Percentiles rank a stretch among this genome's conserved stretches.
Conservation (phyloP, 2,329 filamentous ascomycete species). For the Penicillium sp. region DNA sequence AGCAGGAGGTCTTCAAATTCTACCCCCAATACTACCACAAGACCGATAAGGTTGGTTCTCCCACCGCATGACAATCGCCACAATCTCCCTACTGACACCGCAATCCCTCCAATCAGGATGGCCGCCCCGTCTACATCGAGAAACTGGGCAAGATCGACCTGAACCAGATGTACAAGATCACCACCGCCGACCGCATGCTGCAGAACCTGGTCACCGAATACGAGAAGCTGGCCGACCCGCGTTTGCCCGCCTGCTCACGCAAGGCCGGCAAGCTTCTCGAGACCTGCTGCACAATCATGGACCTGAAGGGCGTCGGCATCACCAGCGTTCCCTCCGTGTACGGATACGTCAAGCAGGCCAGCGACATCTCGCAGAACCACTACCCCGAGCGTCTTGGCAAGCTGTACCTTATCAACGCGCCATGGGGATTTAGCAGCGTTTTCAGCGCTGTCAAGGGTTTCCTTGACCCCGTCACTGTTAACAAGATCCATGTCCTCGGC, state of each 20-base stretch:
- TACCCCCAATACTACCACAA: conserved; percentile 99
- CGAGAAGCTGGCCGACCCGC: conserved; percentile 89
- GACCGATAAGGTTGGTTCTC: conserved; percentile 48
- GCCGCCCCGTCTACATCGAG: conserved; percentile 95
- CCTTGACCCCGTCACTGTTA: conserved; percentile 92
- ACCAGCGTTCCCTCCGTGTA: conserved; percentile 79
- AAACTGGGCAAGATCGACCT: conserved; percentile 92
- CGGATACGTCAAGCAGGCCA: conserved; percentile 79
- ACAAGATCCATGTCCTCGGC: conserved; percentile 92
- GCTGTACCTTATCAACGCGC: conserved; percentile 96
- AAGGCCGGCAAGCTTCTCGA: conserved; percentile 86
- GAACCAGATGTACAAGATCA: conserved; percentile 86
- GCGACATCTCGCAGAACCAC: conserved; percentile 94
- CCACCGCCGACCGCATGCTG: conserved; percentile 86
- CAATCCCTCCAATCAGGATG: conserved; percentile 60
- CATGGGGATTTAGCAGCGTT: conserved; percentile 86
- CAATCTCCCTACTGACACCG: neutral
- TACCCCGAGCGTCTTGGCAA: conserved; percentile 96
- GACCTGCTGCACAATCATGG: conserved; percentile 98
- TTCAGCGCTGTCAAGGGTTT: conserved; percentile 88
- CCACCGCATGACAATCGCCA: neutral
- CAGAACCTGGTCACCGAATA: conserved; percentile 96
- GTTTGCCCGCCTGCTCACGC: conserved; percentile 90
- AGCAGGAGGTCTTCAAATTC: conserved; percentile 76
- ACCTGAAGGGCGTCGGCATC: conserved; percentile 89